Percentiles rank a stretch among this genome's conserved stretches.
phyloP scores from a whole-genome alignment of 2,329 filamentous ascomycete genomes.

The Bimuria novae-zelandiae region DNA sequence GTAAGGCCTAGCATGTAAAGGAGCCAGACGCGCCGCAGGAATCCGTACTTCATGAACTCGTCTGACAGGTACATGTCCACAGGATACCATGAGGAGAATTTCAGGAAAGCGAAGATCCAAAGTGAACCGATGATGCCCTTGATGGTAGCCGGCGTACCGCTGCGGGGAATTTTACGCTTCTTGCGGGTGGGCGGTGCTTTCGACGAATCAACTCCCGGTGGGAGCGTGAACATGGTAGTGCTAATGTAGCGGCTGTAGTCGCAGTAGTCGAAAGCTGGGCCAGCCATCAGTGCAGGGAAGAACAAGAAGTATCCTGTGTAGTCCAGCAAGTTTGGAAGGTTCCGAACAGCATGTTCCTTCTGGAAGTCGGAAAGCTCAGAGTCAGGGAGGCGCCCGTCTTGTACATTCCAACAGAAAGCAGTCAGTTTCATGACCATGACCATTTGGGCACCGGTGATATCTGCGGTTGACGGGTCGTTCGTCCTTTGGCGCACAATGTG shows the following conservation, averaged over 20 bases:
- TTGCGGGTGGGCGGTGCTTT: conserved; percentile 86
- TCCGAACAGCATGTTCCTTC: conserved; percentile 75
- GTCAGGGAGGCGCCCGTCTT: conserved; percentile 81
- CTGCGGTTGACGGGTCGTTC: conserved; percentile 68
- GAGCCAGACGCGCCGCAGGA: conserved; percentile 75
- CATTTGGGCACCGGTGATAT: conserved; percentile 96
- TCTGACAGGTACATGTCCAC: conserved; percentile 67
- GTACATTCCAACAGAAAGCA: conserved; percentile 97
- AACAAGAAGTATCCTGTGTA: conserved; percentile 91
- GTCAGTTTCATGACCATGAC: conserved; percentile 97
- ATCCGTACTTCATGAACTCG: conserved; percentile 67
- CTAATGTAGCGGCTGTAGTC: conserved; percentile 94
- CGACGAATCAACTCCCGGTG: conserved; percentile 77
- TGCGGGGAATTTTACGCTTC: conserved; percentile 90
- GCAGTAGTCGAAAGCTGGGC: conserved; percentile 91
- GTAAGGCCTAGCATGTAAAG: conserved; percentile 85
- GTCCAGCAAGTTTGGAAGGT: conserved; percentile 77
- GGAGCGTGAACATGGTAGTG: conserved; percentile 90
- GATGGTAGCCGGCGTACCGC: conserved; percentile 78
- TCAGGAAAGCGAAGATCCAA: conserved; percentile 81
- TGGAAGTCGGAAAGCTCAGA: conserved; percentile 85
- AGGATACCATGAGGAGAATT: conserved; percentile 70
- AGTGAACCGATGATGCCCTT: conserved; percentile 74
- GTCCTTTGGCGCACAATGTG: conserved; percentile 81
- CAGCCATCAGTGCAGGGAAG: conserved; percentile 87